Percentiles rank a stretch among this genome's conserved stretches.
Conservation (phyloP, 176 grass and related monocot genomes). For the Musa beccarii region DNA sequence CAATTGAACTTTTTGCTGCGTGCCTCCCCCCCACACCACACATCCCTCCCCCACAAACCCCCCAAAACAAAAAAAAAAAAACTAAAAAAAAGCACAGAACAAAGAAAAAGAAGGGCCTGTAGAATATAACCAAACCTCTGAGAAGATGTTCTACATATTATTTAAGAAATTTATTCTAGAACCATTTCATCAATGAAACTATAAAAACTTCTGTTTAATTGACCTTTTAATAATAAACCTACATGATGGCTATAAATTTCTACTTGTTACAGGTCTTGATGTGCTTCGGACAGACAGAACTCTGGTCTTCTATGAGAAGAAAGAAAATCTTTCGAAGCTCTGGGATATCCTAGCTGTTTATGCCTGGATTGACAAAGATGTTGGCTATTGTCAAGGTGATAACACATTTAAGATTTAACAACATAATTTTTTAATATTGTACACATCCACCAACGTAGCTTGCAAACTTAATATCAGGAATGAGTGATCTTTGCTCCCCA, state of each 20-base stretch:
- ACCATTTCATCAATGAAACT: not conserved
- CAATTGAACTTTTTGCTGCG: not conserved
- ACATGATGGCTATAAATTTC: slow-evolving; percentile 12
- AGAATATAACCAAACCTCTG: too few relatives aligned
- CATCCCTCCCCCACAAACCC: too few relatives aligned
- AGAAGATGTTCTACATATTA: not conserved
- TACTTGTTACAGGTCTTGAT: slow-evolving; percentile 66
- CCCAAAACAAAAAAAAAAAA: too few relatives aligned
- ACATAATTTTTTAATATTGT: not conserved
- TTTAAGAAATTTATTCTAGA: not conserved
- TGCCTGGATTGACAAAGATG: slow-evolving; percentile 99
- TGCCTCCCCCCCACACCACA: too few relatives aligned
- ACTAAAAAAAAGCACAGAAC: too few relatives aligned
- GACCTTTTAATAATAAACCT: not conserved
- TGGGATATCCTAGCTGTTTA: slow-evolving; percentile 98
- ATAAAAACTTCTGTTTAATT: not conserved
- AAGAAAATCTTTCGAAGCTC: slow-evolving; percentile 95
- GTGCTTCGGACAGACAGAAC: slow-evolving; percentile 89
- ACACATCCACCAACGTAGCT: too few relatives aligned
- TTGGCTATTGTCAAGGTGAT: slow-evolving; percentile 96
- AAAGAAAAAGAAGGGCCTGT: too few relatives aligned
- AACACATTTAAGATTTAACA: slow-evolving; percentile 15
- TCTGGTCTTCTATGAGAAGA: slow-evolving; percentile 94
- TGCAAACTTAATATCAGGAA: slow-evolving; percentile 42
- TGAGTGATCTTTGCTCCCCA: slow-evolving; percentile 99